Evolutionary conservation across 495 filamentous ascomycete genomes (phyloP).

Genomic region (Apiosordaria backusii): DNA sequence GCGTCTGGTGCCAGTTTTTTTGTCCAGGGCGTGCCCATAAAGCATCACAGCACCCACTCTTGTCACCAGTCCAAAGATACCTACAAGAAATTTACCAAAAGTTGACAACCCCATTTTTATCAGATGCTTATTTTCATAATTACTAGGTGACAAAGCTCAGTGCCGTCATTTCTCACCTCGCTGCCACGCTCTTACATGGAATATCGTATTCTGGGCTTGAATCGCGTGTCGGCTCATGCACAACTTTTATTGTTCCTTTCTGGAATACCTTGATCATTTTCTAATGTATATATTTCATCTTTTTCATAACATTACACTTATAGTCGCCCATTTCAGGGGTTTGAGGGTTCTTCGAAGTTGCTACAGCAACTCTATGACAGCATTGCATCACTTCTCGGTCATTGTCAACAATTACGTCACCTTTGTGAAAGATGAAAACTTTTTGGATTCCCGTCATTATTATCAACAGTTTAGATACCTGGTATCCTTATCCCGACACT

Average conservation of each 20-base stretch:
- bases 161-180: background rate
- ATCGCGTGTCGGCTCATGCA: background rate
- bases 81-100: background rate
- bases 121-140: background rate
- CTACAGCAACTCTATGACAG: background rate
- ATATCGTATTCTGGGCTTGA: background rate
- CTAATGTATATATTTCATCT: slow-evolving; percentile 17
- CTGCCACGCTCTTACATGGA: background rate
- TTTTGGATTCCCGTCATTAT: background rate
- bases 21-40: too few relatives aligned
- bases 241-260: too few relatives aligned
- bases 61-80: background rate
- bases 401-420: background rate
- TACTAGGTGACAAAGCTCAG: background rate
- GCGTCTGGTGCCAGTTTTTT: too few relatives aligned
- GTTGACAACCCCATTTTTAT: background rate
- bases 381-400: background rate
- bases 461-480: too few relatives aligned
- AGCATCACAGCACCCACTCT: background rate
- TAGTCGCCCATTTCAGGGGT: background rate
- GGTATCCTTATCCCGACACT: too few relatives aligned
- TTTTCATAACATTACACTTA: background rate
- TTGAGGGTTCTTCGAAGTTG: background rate
- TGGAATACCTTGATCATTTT: too few relatives aligned
- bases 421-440: background rate